phyloP scores from a whole-genome alignment of 177 flowering plant species.

The Telopea speciosissima region DNA sequence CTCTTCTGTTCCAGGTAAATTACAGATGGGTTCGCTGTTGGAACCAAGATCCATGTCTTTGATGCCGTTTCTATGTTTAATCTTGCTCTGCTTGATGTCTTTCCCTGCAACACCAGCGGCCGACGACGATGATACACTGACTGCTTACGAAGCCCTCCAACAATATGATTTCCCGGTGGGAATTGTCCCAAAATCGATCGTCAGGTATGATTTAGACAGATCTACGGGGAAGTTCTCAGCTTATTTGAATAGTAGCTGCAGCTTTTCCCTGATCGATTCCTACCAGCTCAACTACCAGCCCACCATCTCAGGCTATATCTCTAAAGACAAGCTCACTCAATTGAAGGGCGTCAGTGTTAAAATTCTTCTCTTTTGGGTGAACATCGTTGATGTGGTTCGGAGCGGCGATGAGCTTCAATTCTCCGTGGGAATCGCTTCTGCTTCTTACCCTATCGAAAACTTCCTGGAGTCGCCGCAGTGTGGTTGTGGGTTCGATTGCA shows the following conservation, averaged over 20 bases:
- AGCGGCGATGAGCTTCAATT: conserved; percentile 32
- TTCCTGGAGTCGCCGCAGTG: conserved; percentile 43
- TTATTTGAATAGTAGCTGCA: conserved; percentile 29
- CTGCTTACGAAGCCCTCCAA: conserved; percentile 29
- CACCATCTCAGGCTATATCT: conserved; percentile 33
- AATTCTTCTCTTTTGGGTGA: conserved; percentile 39
- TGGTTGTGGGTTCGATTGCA: conserved; percentile 49
- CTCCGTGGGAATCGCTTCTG: conserved; percentile 55
- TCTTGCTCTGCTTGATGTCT: too few relatives aligned
- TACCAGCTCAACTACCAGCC: conserved; percentile 35
- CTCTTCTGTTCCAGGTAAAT: too few relatives aligned
- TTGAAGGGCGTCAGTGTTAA: conserved; percentile 44
- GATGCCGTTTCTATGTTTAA: neutral
- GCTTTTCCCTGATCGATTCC: conserved; percentile 40
- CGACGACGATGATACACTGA: conserved; percentile 5
- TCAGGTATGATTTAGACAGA: conserved; percentile 30
- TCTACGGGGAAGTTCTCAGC: conserved; percentile 37
- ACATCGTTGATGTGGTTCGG: conserved; percentile 42
- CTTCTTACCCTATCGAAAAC: conserved; percentile 34
- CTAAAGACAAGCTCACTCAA: conserved; percentile 24
- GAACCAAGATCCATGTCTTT: neutral
- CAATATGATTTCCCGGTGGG: conserved; percentile 38
- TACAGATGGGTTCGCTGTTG: too few relatives aligned
- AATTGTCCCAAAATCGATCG: conserved; percentile 35
- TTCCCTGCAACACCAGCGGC: neutral